A percentile compares a stretch with the other conserved stretches of the same genome.
Evolutionary conservation across 352 stramenopile species (phyloP).

Genomic region (Phytophthora boehmeriae): DNA sequence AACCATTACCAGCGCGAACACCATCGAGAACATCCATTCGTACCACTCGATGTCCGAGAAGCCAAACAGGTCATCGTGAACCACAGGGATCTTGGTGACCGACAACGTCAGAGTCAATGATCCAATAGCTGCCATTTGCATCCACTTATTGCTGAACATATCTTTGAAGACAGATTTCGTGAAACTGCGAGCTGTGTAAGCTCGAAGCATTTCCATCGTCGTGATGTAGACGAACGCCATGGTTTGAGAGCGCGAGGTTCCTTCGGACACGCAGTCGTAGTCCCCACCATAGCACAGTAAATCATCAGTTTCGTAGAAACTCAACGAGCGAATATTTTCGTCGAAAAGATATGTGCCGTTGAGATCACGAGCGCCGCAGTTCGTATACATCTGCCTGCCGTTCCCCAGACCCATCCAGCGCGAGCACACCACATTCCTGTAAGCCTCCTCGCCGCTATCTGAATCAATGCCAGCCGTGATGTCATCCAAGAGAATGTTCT

Average conservation of each 20-base stretch:
- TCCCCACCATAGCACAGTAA: conserved; percentile 54
- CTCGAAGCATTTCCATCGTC: conserved; percentile 75
- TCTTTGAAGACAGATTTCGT: conserved; percentile 75
- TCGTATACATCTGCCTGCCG: conserved; percentile 51
- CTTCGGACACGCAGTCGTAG: conserved; percentile 67
- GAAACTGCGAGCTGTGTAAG: conserved; percentile 81
- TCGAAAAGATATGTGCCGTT: conserved; percentile 49
- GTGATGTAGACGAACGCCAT: conserved; percentile 85
- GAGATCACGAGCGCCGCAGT: conserved; percentile 41
- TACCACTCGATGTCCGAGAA: conserved; percentile 77
- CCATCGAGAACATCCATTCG: conserved; percentile 76
- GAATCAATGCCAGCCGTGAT: conserved; percentile 53
- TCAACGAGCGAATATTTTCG: conserved; percentile 33
- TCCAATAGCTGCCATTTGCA: conserved; percentile 70
- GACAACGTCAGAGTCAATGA: conserved; percentile 64
- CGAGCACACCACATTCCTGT: conserved; percentile 54
- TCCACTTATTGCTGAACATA: conserved; percentile 82
- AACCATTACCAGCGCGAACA: conserved; percentile 72
- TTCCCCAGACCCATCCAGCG: conserved; percentile 61
- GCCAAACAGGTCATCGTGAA: conserved; percentile 72
- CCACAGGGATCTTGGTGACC: conserved; percentile 71
- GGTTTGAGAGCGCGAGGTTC: conserved; percentile 68
- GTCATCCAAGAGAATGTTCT: conserved; percentile 57
- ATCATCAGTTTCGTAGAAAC: conserved; percentile 48
- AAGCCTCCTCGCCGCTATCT: conserved; percentile 38